phyloP scores from a whole-genome alignment of 1,139 yeast species.

The Diutina siamensis region DNA sequence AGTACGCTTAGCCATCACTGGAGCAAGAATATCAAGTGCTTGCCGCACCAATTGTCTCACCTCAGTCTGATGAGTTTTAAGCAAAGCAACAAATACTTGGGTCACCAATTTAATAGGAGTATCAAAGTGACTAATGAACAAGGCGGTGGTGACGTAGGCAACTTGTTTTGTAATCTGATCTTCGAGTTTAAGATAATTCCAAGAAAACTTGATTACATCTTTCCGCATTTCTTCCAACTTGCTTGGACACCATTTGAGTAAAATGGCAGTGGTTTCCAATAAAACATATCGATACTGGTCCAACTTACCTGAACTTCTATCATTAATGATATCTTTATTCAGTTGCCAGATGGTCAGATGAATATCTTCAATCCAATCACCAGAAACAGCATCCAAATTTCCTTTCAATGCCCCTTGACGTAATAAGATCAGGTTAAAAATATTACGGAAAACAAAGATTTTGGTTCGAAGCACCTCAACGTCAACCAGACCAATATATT shows the following conservation, averaged over 20 bases:
- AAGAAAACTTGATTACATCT: slow-evolving; percentile 84
- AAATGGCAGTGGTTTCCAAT: slow-evolving; percentile 67
- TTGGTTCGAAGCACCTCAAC: slow-evolving; percentile 35
- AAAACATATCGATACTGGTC: slow-evolving; percentile 72
- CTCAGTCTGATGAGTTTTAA: slow-evolving; percentile 79
- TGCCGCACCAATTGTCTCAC: slow-evolving; percentile 76
- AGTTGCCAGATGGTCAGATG: slow-evolving; percentile 58
- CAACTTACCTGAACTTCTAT: slow-evolving; percentile 55
- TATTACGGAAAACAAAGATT: slow-evolving; percentile 48
- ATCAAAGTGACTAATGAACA: slow-evolving; percentile 79
- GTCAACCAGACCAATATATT: slow-evolving; percentile 27
- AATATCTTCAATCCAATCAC: slow-evolving; percentile 22
- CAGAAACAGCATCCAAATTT: not conserved
- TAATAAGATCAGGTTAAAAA: slow-evolving; percentile 57
- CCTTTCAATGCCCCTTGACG: slow-evolving; percentile 15
- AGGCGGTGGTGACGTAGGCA: slow-evolving; percentile 81
- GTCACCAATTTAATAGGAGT: slow-evolving; percentile 84
- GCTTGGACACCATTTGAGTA: slow-evolving; percentile 60
- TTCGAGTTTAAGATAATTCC: slow-evolving; percentile 87
- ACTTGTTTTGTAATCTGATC: slow-evolving; percentile 87
- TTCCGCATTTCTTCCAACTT: slow-evolving; percentile 57
- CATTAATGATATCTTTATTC: slow-evolving; percentile 39
- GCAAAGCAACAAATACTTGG: slow-evolving; percentile 82
- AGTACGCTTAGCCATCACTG: slow-evolving; percentile 70
- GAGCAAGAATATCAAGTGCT: slow-evolving; percentile 82